These are phyloP conservation scores for Myriosclerotinia scirpicola DNA, from an alignment of 2,329 filamentous ascomycete genomes.

Conservation along the genomic window DNA sequence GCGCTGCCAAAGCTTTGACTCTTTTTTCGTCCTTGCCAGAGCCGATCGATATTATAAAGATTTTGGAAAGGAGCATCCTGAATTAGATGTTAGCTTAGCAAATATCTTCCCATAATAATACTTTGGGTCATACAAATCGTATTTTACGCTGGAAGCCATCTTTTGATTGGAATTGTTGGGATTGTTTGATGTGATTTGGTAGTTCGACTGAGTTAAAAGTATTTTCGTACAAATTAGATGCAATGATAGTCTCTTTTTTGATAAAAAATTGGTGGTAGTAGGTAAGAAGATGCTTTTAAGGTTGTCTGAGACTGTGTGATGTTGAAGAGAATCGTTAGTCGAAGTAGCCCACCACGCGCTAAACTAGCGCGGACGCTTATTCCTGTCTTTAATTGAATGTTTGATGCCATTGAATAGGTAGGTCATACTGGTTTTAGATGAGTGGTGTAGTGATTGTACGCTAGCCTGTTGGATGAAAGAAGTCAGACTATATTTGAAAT, in stretches of 20 bases:
- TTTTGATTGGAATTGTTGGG: not conserved
- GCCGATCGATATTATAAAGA: not conserved
- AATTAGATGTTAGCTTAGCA: not conserved
- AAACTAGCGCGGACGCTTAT: no score
- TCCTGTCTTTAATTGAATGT: no score
- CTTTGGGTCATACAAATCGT: not conserved
- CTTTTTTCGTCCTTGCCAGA: not conserved
- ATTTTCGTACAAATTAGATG: no score
- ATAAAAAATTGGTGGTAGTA: not conserved
- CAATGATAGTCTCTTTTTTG: not conserved
- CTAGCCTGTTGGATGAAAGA: no score
- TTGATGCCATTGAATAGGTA: no score
- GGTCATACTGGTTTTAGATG: no score
- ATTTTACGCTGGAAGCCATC: not conserved
- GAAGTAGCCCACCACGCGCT: no score
- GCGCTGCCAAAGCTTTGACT: not conserved
- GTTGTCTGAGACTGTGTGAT: not conserved
- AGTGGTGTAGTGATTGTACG: no score
- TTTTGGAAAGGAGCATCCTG: not conserved
- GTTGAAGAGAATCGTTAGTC: no score
- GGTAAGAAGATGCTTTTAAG: not conserved
- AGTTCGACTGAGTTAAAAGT: not conserved
- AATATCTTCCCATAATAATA: not conserved
- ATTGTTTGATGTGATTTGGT: not conserved
- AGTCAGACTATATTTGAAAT: no score